These are phyloP conservation scores for Saccharomyces hybrid DNA, from an alignment of 1,139 yeast genomes.

Conservation along the genomic window DNA sequence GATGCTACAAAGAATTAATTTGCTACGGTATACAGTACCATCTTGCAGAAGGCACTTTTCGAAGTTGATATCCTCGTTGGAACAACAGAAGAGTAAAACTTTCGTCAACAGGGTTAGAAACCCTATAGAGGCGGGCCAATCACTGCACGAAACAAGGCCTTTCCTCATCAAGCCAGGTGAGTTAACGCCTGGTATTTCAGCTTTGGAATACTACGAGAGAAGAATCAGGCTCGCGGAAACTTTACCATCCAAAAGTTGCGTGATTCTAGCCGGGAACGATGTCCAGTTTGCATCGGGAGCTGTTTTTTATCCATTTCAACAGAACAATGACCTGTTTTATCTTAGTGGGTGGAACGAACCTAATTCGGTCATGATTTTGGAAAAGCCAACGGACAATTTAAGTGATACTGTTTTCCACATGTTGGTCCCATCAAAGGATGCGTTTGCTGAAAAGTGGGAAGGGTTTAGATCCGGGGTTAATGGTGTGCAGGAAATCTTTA, in stretches of 20 bases:
- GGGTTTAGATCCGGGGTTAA: constrained; percentile 83
- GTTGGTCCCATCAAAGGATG: constrained; percentile 81
- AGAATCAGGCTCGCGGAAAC: constrained; percentile 48
- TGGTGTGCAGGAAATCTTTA: constrained; percentile 75
- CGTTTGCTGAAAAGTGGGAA: constrained; percentile 81
- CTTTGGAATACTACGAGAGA: constrained; percentile 71
- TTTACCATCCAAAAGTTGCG: constrained; percentile 59
- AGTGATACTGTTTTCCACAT: constrained; percentile 60
- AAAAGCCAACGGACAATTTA: constrained; percentile 46
- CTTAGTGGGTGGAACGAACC: constrained; percentile 94
- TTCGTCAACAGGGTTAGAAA: constrained; percentile 13
- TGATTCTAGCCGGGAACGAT: constrained; percentile 65
- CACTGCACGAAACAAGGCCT: constrained; percentile 79
- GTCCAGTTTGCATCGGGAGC: constrained; percentile 79
- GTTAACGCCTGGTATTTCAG: constrained; percentile 81
- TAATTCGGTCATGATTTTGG: constrained; percentile 66
- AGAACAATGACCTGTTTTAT: constrained; percentile 79
- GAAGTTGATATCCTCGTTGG: neutral
- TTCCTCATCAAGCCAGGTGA: constrained; percentile 65
- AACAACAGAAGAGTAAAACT: neutral
- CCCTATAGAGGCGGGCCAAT: constrained; percentile 58
- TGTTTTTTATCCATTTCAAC: constrained; percentile 88
- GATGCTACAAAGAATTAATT: neutral
- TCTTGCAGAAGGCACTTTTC: neutral
- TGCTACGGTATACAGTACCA: neutral